phyloP scores from a whole-genome alignment of 192 early-diverging fungal genomes.

The Backusella morwellensis region DNA sequence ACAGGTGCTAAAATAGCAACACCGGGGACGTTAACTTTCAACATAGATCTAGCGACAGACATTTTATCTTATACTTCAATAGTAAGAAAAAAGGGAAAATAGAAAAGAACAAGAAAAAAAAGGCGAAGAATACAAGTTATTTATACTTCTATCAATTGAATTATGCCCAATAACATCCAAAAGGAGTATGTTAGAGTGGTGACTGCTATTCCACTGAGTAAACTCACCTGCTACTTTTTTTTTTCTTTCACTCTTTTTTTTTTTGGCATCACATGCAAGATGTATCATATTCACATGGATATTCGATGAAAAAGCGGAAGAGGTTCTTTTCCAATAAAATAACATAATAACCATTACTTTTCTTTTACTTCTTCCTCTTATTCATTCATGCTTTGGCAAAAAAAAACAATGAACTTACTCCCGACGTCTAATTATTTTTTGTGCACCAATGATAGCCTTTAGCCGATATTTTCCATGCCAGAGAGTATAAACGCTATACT shows the following conservation, averaged over 20 bases:
- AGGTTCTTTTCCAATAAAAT: neutral
- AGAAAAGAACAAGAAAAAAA: neutral
- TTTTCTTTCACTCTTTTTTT: neutral
- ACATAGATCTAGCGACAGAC: slow-evolving; percentile 8
- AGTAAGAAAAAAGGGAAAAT: slow-evolving; percentile 8
- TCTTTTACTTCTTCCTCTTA: neutral
- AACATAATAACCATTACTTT: neutral
- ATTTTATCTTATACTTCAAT: slow-evolving; percentile 3
- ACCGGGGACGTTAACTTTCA: slow-evolving; percentile 54
- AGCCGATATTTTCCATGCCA: slow-evolving; percentile 9
- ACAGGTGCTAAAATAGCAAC: slow-evolving; percentile 72
- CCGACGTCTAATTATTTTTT: slow-evolving; percentile 2
- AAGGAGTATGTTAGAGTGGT: slow-evolving; percentile 1
- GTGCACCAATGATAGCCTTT: slow-evolving; percentile 5
- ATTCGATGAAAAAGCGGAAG: slow-evolving; percentile 12
- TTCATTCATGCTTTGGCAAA: neutral
- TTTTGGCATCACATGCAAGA: slow-evolving; percentile 17
- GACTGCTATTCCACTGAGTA: slow-evolving; percentile 30
- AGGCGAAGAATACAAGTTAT: slow-evolving; percentile 1
- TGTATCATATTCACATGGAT: slow-evolving; percentile 22
- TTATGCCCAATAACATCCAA: slow-evolving; percentile 14
- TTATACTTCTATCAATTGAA: slow-evolving; percentile 1
- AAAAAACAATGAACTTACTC: neutral
- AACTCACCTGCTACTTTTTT: slow-evolving; percentile 19
- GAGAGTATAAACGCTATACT: neutral